Base-by-base conservation (phyloP, 2,329 filamentous ascomycete species). In the Conoideocrella luteorostrata region DNA sequence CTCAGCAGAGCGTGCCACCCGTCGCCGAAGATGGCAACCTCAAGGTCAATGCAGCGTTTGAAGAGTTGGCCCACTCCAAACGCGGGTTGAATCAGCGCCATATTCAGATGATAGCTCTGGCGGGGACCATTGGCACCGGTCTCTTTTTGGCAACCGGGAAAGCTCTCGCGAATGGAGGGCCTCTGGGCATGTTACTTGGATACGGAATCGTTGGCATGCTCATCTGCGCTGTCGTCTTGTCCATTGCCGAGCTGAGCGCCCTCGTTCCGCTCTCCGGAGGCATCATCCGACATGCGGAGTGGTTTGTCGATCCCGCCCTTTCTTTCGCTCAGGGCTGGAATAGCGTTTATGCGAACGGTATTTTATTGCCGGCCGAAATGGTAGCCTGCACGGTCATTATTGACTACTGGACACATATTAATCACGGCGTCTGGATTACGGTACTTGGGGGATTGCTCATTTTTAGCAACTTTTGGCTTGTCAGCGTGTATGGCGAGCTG, bases 101-200 rank as follows among this genome's bases (percentile, higher is more conserved):
- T 56, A 63, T 74, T 49, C 69, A 74, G 54, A 71, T 74, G 63
- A 71, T 73, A 54, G 69, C 67, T 42, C 67, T 75, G 13, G 70
- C 67, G 47, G 69, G 70, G 39, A 67, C 69, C 47, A 49, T 59
- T 65, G 76, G 75, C 52, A 78, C 75, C 24, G 84, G 84, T 67
- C 71, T 88, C 9, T 88, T 88, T 59, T 80, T 88, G 46, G 77
- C 81, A 38, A 82, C 81, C 3, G 82, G 81, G 39, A 60, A 60
- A 34, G 80, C 80, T 28, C 64, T 86, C 41, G 65, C 71, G 20
- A 67, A 61, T n/a, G 82, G 80, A 55, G 83, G 82, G 21, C 83
- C 82, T 7, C 55, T 72, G 49, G 56, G 53, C 9, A 45, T 54
- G 47, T 45, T 74, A 28, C 68, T 75, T 49, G 68, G 68, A 50